phyloP scores from a whole-genome alignment of 192 early-diverging fungal species.

The Coemansia sp. region DNA sequence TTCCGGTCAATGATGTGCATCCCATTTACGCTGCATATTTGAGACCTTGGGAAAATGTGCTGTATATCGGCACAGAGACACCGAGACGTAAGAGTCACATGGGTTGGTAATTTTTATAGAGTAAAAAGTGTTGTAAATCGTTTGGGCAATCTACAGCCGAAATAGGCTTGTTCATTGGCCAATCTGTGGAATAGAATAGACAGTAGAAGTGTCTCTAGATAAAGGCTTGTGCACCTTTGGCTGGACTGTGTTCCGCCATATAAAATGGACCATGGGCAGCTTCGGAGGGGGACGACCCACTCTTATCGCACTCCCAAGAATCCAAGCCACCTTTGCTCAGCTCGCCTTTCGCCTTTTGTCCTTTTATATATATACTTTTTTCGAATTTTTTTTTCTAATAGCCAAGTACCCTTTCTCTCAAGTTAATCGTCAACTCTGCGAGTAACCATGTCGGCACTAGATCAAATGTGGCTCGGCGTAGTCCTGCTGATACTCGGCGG shows the following conservation, averaged over 20 bases:
- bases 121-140: background rate
- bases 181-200: background rate
- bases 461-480: constrained; percentile 41
- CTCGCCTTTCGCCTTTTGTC: background rate
- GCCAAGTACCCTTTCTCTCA: background rate
- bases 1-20: background rate
- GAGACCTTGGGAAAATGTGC: background rate
- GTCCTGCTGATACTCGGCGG: constrained; percentile 58
- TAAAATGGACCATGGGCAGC: background rate
- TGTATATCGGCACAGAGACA: background rate
- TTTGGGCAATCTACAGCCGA: background rate
- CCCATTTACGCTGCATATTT: background rate
- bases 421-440: background rate
- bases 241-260: background rate
- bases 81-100: constrained; percentile 1
- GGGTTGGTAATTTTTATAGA: background rate
- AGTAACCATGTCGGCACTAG: constrained; percentile 27
- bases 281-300: background rate
- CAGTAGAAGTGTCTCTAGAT: background rate
- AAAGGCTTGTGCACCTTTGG: background rate
- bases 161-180: background rate
- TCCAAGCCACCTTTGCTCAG: background rate
- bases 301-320: background rate
- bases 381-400: constrained; percentile 2
- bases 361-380: background rate